Evolutionary conservation across 192 early-diverging fungal species (phyloP), one percentile per base, ranked within the genome.

Genomic region (Backusella sp.): DNA sequence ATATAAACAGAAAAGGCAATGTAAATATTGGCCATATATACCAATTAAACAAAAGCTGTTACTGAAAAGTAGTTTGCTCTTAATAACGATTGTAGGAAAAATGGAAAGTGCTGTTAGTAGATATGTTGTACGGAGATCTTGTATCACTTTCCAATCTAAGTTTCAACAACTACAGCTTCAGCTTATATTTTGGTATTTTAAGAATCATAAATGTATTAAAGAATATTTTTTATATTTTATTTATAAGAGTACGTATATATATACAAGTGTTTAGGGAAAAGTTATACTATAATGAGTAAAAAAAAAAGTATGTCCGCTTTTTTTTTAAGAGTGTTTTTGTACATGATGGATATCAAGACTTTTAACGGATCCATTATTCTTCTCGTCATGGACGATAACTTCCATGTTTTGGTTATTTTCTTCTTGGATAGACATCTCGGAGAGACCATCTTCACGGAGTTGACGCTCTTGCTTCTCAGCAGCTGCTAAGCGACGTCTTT

Each of bases 401-500:
- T 62, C 56, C 21, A 62, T 21, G 23, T 62, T 62, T 1, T 26
- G 11, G 12, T 62, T 14, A 4, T 26, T 62, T 62, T 62, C 26
- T 28, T 62, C 21, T 28, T 62, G 23, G 7, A 28, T 4, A 0
- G 53, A 23, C 53, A 56, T 56, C n/a, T 36, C 35, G 6, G 68
- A 69, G 19, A 69, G 35, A 41, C 68, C 68, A 23, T 69, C 68
- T 41, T 37, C 37, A 17, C n/a, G 17, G 41, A 35, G 68, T 37
- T 69, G 34, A 23, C 34, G 34, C 21, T 69, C 37, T 37, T 39
- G 53, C 23, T 32, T 21, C 19, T 59, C 52, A 53, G 36, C 32
- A 37, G 42, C 6, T 49, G 36, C 53, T 11, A 39, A 21, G 23
- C 69, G 70, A 34, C 76, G 70, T 44, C 76, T 70, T 32, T 77